Conservation (phyloP, 1,139 yeast species). For the Scheffersomyces illinoinensis region DNA sequence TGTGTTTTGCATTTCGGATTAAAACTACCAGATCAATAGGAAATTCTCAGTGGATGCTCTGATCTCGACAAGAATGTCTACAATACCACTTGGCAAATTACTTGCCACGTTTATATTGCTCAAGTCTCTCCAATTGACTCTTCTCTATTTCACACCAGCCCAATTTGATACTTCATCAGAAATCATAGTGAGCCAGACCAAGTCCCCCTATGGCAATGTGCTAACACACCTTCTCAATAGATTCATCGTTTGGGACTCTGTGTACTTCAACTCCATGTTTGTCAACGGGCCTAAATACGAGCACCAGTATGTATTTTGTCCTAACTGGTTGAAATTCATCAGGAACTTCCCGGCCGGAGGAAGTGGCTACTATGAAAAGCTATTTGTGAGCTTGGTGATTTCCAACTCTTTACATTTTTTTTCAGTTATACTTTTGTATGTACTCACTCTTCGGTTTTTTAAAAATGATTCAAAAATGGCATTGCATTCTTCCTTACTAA, state of each 20-base stretch:
- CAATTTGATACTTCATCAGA: conserved; percentile 44
- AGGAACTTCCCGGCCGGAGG: conserved; percentile 19
- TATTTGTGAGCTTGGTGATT: conserved; percentile 44
- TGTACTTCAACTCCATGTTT: conserved; percentile 67
- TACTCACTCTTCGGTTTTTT: conserved; percentile 42
- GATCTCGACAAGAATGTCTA: neutral
- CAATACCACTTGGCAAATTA: conserved; percentile 7
- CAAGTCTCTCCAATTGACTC: conserved; percentile 29
- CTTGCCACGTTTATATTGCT: conserved; percentile 23
- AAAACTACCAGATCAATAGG: neutral
- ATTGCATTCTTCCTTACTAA: conserved; percentile 4
- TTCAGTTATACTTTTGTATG: conserved; percentile 52
- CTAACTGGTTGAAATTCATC: conserved; percentile 67
- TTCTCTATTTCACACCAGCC: conserved; percentile 34
- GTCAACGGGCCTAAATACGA: conserved; percentile 58
- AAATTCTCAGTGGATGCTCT: neutral
- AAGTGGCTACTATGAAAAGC: conserved; percentile 40
- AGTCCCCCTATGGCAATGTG: conserved; percentile 3
- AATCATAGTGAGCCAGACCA: conserved; percentile 18
- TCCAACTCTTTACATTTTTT: conserved; percentile 56
- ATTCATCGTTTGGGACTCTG: conserved; percentile 82
- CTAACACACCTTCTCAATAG: conserved; percentile 38
- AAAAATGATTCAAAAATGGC: neutral
- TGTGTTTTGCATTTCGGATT: neutral
- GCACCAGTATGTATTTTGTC: conserved; percentile 89